Percentiles rank a stretch among this genome's conserved stretches.
Conservation (phyloP, 1,284 basidiomycete species). For the Sporisorium graminicola region DNA sequence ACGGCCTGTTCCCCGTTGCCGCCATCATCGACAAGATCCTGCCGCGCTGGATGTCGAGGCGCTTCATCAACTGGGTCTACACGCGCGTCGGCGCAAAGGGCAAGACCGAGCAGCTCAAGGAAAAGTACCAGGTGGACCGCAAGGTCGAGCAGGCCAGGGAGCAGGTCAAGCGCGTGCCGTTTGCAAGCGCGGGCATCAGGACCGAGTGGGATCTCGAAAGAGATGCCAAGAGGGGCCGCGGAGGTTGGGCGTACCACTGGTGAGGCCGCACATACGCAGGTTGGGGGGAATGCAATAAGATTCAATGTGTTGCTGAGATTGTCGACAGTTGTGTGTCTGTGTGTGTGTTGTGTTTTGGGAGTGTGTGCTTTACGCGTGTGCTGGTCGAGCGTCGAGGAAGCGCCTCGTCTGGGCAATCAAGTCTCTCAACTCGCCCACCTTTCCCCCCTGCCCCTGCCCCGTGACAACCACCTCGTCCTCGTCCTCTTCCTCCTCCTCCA, state of each 20-base stretch:
- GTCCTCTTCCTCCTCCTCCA: not conserved
- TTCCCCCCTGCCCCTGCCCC: constrained; percentile 6
- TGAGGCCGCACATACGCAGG: not conserved
- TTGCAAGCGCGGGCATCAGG: constrained; percentile 57
- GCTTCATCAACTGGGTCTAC: constrained; percentile 54
- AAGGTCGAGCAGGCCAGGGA: constrained; percentile 46
- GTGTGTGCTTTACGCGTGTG: not conserved
- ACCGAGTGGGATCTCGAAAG: constrained; percentile 53
- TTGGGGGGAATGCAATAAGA: not conserved
- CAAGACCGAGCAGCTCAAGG: constrained; percentile 39
- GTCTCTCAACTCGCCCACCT: constrained; percentile 20
- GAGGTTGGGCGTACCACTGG: constrained; percentile 53
- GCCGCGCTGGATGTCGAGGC: constrained; percentile 39
- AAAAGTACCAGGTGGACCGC: constrained; percentile 48
- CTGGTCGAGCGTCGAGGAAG: constrained; percentile 25
- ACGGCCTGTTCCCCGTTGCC: constrained; percentile 59
- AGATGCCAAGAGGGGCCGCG: constrained; percentile 40
- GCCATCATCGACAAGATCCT: constrained; percentile 57
- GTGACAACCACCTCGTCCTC: no score
- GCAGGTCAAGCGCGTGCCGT: constrained; percentile 54
- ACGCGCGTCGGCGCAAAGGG: constrained; percentile 46
- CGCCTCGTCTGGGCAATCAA: constrained; percentile 31
- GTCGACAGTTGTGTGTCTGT: not conserved
- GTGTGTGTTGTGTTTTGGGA: no score
- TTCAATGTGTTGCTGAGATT: no score